A percentile compares a stretch with the other conserved stretches of the same genome.
Conservation (phyloP, 208 protist genomes). For the Crithidia fasciculata region DNA sequence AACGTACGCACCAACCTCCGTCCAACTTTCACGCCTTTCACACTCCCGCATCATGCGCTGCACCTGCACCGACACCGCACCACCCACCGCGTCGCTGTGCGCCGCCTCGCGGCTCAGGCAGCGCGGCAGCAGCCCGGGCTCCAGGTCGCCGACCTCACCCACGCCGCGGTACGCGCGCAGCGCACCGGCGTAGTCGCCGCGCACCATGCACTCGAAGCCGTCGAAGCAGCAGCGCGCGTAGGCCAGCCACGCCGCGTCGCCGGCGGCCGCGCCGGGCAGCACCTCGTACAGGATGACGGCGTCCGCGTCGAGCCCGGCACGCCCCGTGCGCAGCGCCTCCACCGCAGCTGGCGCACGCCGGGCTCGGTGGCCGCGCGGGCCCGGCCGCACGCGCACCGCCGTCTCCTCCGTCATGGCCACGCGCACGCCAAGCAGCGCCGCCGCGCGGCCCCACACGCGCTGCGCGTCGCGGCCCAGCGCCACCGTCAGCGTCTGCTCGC, state of each 20-base stretch:
- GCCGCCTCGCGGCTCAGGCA: conserved; percentile 22
- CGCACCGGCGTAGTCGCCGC: conserved; percentile 38
- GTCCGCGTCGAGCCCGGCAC: conserved; percentile 5
- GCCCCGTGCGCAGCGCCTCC: conserved; percentile 30
- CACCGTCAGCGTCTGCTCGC: conserved; percentile 25
- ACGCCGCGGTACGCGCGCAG: conserved; percentile 30
- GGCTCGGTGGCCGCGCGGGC: too few species aligned
- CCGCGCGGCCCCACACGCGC: conserved; percentile 26
- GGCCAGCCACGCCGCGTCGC: conserved; percentile 25
- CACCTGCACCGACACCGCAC: conserved; percentile 20
- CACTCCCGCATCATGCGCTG: conserved; percentile 26
- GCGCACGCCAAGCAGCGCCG: conserved; percentile 20
- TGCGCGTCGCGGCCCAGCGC: conserved; percentile 33
- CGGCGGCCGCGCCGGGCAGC: conserved; percentile 16
- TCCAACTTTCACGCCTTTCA: background rate
- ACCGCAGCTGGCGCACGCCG: conserved; percentile 30
- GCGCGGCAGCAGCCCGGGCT: conserved; percentile 14
- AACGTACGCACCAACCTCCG: background rate
- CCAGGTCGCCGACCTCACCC: conserved; percentile 16
- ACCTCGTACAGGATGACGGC: conserved; percentile 33
- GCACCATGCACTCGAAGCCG: conserved; percentile 45
- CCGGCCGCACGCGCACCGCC: conserved; percentile 29
- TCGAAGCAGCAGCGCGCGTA: conserved; percentile 24
- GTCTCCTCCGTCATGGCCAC: conserved; percentile 47
- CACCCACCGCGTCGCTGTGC: conserved; percentile 9